These are phyloP conservation scores for Claviceps monticola DNA, from an alignment of 2,329 filamentous ascomycete species.

Conservation along the genomic window DNA sequence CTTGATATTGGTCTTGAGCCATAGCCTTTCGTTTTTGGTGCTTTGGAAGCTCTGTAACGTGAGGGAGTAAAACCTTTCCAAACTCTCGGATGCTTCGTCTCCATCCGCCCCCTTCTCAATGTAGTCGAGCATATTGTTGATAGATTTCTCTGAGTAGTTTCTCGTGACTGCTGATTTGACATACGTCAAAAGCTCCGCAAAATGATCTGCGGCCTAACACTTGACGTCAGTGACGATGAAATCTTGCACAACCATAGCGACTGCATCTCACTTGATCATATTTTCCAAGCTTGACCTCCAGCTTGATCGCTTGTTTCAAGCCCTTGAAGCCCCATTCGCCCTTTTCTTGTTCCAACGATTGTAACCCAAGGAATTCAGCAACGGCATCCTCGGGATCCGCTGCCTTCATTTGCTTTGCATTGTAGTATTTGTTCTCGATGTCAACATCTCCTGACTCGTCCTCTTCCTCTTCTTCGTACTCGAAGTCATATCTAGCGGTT, in stretches of 20 bases:
- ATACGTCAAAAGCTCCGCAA: conserved; percentile 88
- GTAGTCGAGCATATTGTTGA: conserved; percentile 98
- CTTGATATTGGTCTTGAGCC: conserved; percentile 98
- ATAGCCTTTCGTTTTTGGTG: conserved; percentile 92
- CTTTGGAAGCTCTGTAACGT: conserved; percentile 91
- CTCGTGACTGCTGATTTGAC: conserved; percentile 93
- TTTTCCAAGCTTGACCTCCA: conserved; percentile 83
- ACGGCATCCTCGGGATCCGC: conserved; percentile 81
- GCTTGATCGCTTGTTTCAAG: conserved; percentile 92
- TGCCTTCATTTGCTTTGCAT: conserved; percentile 90
- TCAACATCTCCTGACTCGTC: conserved; percentile 80
- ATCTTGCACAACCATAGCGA: not conserved
- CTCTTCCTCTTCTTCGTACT: conserved; percentile 88
- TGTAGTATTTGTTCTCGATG: conserved; percentile 99
- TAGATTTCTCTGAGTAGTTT: conserved; percentile 98
- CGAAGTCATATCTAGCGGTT: conserved; percentile 65
- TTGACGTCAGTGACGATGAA: conserved; percentile 10
- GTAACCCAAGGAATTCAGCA: conserved; percentile 81
- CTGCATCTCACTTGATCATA: conserved; percentile 55
- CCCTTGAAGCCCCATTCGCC: conserved; percentile 99
- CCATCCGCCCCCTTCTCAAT: conserved; percentile 80
- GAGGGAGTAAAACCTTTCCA: conserved; percentile 90
- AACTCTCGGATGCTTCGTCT: conserved; percentile 56
- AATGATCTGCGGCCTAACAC: conserved; percentile 72
- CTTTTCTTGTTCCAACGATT: conserved; percentile 74